Base-by-base conservation (phyloP, 768 basidiomycete species). In the Amanita pallidorosea region DNA sequence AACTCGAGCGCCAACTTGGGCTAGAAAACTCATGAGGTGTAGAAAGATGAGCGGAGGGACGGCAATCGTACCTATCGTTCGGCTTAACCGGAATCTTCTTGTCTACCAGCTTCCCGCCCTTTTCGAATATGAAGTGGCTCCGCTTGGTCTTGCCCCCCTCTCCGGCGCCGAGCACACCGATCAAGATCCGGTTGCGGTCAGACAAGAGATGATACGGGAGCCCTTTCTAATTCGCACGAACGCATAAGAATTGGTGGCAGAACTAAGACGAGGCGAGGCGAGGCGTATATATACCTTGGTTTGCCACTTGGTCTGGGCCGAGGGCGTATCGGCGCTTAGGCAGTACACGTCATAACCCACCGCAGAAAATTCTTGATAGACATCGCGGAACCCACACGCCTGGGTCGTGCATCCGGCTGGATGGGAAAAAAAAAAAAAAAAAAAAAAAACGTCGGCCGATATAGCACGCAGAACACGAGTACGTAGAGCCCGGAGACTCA, bases 51-150 rank as follows among this genome's bases (percentile, higher is more conserved):
- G 11, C 40, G 12, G 25, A 15, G 25, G 23, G 27, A 29, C 47
- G 37, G 27, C 18, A 13, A 7, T 55, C 71, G 48, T 49, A 85
- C 89, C 90, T 95, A 51, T 94, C 88, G 0, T 63, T 82, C 2
- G 93, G 88, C 60, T 91, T 87, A 45, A 95, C 92, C 1, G 90
- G 89, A 13, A 89, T 69, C 61, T 81, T 82, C 69, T 81, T 88
- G 13, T 94, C 85, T 3, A 95, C 67, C 38, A 98, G 72, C 64
- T 89, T 89, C 1, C 93, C 94, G 5, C 90, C 92, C 64, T 88
- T 87, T 57, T 81, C 88, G 58, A 97, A 95, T 57, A 97, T 79
- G 65, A 95, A 96, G 65, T 95, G 92, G 56, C 88, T 92, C 12
- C 94, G 80, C 69, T 88, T 89, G 47, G 89, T 90, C 70, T 80